Evolutionary conservation across 2,329 filamentous ascomycete species (phyloP), one percentile per base, ranked within the genome.

Genomic region (Paradendryphiella salina): DNA sequence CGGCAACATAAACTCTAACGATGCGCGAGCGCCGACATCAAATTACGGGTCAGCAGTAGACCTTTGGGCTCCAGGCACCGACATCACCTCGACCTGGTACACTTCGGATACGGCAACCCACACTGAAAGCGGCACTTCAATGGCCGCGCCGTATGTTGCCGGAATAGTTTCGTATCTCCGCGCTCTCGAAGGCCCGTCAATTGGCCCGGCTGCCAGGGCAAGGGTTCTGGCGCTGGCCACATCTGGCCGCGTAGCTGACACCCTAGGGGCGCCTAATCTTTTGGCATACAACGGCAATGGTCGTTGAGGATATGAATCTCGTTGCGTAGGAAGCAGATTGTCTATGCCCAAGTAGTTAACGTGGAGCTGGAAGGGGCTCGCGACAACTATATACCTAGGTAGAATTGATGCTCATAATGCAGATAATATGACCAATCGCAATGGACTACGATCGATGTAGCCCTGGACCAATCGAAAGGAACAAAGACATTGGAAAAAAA

Each of bases 121-220:
- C 41, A 76, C 65, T 29, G 76, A 84, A 59, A 79, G 76, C 11
- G 85, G 84, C 28, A 87, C 85, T 5, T 83, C 79, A 29, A 86
- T 86, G 83, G 85, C 86, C 20, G 80, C 80, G 10, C 86, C 86
- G 1, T 85, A 88, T 67, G 79, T 89, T 46, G 80, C 83, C 39
- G 87, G 87, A 39, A 76, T 89, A 3, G 84, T 83, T 11, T 85
- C 85, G 21, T 89, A 89, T 72, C 74, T 89, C 26, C 84, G 88
- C 75, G 72, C 72, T n/a, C 69, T 80, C 10, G 74, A 80, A 50
- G 71, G 71, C 1, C 26, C 49, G 11, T 56, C 46, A 11, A 60
- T 47, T n/a, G 65, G 65, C 0, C 50, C 50, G 9, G 47, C 20
- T 11, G 40, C 65, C 18, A 66, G 56, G 52, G 58, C 54, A 3